Evolutionary conservation across 331 rosid genomes (phyloP).

Genomic region (Spiraea crenata): DNA sequence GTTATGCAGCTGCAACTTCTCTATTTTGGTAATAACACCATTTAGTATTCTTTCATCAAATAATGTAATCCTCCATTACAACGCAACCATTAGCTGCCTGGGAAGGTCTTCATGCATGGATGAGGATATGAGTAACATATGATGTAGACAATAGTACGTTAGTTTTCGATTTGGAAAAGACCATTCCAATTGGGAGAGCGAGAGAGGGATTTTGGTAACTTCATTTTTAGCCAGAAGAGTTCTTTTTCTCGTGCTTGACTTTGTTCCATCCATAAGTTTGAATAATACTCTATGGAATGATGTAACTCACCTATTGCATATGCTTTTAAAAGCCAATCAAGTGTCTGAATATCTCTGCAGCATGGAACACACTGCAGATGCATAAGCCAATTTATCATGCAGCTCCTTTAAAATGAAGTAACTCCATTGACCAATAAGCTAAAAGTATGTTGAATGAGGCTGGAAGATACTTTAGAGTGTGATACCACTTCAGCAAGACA

Average conservation of each 20-base stretch:
- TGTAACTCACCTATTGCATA: constrained; percentile 14
- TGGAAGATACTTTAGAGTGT: constrained; percentile 2
- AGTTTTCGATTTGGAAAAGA: neutral
- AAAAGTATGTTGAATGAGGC: neutral
- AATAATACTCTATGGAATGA: neutral
- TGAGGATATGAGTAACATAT: neutral
- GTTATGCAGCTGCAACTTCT: neutral
- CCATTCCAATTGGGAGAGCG: no score
- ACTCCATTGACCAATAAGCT: neutral
- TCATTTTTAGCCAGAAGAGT: neutral
- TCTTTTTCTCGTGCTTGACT: neutral
- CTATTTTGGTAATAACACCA: constrained; percentile 2
- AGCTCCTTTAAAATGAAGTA: constrained; percentile 59
- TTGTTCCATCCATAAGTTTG: neutral
- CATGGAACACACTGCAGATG: constrained; percentile 57
- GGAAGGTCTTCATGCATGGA: neutral
- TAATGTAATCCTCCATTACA: constrained; percentile 6
- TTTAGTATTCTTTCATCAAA: neutral
- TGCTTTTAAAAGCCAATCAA: constrained; percentile 51
- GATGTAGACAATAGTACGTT: neutral
- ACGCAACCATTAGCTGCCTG: constrained; percentile 9
- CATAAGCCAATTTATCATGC: constrained; percentile 39
- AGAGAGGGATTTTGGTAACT: neutral
- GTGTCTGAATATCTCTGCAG: constrained; percentile 59
- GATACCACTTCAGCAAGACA: constrained; percentile 78